phyloP scores from a whole-genome alignment of 1,284 basidiomycete species.

The Microbotryum violaceum region DNA sequence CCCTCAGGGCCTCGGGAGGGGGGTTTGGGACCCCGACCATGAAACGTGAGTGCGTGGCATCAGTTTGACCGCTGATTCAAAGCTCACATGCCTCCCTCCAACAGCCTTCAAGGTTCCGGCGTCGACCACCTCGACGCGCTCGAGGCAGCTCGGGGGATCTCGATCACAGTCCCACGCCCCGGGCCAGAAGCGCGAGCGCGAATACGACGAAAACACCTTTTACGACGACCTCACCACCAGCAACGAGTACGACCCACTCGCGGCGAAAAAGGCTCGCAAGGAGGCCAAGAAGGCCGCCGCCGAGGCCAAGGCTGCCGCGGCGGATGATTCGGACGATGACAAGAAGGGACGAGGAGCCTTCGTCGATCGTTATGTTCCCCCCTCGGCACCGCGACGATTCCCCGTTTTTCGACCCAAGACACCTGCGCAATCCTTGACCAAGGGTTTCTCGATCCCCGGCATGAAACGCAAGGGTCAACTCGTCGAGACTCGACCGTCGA shows the following conservation, averaged over 20 bases:
- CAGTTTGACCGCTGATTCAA: neutral
- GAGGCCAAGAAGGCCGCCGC: slow-evolving; percentile 46
- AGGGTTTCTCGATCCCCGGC: slow-evolving; percentile 71
- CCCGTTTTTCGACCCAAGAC: slow-evolving; percentile 79
- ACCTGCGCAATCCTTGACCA: slow-evolving; percentile 52
- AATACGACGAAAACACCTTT: slow-evolving; percentile 31
- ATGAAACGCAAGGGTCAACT: slow-evolving; percentile 71
- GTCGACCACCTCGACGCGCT: slow-evolving; percentile 4
- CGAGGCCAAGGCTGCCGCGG: slow-evolving; percentile 43
- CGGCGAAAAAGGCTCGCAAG: slow-evolving; percentile 36
- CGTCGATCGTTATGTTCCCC: slow-evolving; percentile 27
- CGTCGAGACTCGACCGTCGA: slow-evolving; percentile 58
- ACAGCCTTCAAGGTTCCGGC: slow-evolving; percentile 30
- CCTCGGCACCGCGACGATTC: slow-evolving; percentile 44
- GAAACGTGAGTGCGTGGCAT: slow-evolving; percentile 18
- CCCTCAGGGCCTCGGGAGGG: slow-evolving; percentile 12
- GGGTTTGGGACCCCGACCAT: slow-evolving; percentile 23
- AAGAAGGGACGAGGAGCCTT: slow-evolving; percentile 47
- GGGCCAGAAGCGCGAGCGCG: slow-evolving; percentile 17
- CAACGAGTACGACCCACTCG: slow-evolving; percentile 2
- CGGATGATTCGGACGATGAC: slow-evolving; percentile 43
- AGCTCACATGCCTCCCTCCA: neutral
- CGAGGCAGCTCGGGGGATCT: slow-evolving; percentile 6
- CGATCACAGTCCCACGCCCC: neutral
- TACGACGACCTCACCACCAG: slow-evolving; percentile 8